Percentiles rank a stretch among this genome's conserved stretches.
Conservation (phyloP, 306 rosid species). For the Prunus davidiana region DNA sequence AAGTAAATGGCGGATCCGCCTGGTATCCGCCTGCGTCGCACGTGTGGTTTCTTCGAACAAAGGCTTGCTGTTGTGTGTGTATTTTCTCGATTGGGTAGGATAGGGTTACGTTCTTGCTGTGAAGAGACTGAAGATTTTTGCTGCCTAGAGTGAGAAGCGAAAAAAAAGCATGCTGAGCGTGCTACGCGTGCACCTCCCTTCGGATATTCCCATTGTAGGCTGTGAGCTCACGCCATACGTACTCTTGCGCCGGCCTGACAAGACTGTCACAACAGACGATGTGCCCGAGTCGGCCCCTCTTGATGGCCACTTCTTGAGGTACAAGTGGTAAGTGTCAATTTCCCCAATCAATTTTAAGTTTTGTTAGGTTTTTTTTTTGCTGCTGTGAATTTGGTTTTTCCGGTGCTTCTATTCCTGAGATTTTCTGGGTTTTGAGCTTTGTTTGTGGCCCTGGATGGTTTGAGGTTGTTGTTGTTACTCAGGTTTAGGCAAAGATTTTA, state of each 20-base stretch:
- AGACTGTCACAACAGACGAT: conserved; percentile 54
- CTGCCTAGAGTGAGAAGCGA: conserved; percentile 35
- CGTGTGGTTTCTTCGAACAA: conserved; percentile 25
- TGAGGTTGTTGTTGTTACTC: no score
- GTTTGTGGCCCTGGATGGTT: neutral
- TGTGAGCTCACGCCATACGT: conserved; percentile 97
- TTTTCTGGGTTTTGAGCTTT: neutral
- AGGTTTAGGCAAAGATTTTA: neutral
- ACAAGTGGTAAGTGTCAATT: conserved; percentile 69
- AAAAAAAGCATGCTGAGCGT: conserved; percentile 85
- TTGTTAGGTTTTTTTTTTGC: neutral
- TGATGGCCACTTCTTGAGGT: conserved; percentile 83
- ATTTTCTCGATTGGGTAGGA: conserved; percentile 35
- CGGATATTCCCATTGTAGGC: conserved; percentile 97
- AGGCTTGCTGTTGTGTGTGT: conserved; percentile 26
- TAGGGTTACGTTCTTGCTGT: conserved; percentile 29
- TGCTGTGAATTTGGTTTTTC: neutral
- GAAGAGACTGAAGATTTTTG: conserved; percentile 20
- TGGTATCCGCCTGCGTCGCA: conserved; percentile 47
- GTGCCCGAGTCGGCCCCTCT: conserved; percentile 71
- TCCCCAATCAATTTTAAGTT: neutral
- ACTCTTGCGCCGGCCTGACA: conserved; percentile 73
- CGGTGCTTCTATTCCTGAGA: neutral
- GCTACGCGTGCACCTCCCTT: conserved; percentile 91
- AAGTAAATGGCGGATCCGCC: conserved; percentile 92